Evolutionary conservation across 768 basidiomycete species (phyloP), one percentile per base, ranked within the genome.

Genomic region (Leccinellum rugosiceps): DNA sequence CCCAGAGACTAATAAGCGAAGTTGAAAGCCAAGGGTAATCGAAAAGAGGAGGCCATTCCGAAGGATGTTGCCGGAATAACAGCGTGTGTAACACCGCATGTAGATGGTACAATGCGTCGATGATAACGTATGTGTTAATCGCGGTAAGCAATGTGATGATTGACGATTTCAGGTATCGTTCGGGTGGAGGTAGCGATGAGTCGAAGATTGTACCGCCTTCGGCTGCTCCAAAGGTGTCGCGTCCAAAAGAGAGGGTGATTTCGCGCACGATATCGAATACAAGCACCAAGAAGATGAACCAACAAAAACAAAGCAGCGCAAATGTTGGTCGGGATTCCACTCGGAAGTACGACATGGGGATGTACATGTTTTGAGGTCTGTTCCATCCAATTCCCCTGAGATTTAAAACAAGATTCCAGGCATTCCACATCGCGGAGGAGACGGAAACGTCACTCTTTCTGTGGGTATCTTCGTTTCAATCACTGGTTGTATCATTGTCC

Each of bases 11-110:
- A 35, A 73, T 68, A n/a, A 90, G 69, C 4, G 85, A 87, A 3
- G 81, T 82, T 0, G 83, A 67, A 10, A 66, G 43, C 80, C 81
- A 88, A 4, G 88, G 88, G 6, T 71, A 51, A 53, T 81, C 73
- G 67, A 87, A 87, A 23, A 83, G 57, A 1, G 85, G 87, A 0
- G 87, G 88, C 85, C 86, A 88, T 50, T 82, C 76, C 0, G 71
- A 73, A 0, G 79, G 78, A 47, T 74, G 60, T 65, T 86, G 83
- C 25, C 66, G 63, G 47, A 87, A 76, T 28, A 84, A 50, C 35
- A 76, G 48, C 30, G 83, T 69, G 31, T 76, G 79, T 38, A 82
- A 41, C 14, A 83, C 31, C 3, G 83, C 76, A 47, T 69, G 45
- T 30, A 78, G 7, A 35, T 79, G 67, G 61, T 84, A 81, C 7